A percentile compares a stretch with the other conserved stretches of the same genome.
Conservation (phyloP, 306 rosid genomes). For the Lathyrus aphaca region DNA sequence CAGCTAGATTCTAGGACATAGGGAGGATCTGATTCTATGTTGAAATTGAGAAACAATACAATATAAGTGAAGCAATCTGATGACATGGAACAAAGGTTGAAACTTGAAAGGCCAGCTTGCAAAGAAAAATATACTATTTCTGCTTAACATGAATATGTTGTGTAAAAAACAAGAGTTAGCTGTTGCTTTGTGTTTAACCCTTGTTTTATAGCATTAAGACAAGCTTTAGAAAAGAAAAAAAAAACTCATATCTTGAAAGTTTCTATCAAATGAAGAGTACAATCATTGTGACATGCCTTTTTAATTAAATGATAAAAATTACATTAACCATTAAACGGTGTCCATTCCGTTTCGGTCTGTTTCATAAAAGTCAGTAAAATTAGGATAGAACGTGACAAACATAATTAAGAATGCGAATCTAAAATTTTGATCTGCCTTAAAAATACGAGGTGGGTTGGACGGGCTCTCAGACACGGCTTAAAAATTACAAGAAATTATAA, state of each 20-base stretch:
- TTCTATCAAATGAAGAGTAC: conserved; percentile 32
- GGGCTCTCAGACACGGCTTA: too few species aligned
- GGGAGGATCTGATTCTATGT: conserved; percentile 3
- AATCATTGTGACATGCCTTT: conserved; percentile 46
- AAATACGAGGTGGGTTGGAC: too few species aligned
- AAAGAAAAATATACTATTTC: conserved; percentile 12
- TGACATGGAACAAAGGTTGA: conserved; percentile 8
- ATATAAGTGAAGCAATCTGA: conserved; percentile 28
- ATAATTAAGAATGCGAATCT: too few species aligned
- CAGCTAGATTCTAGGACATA: conserved; percentile 4
- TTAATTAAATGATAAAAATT: conserved; percentile 30
- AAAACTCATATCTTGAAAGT: conserved; percentile 49
- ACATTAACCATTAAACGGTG: too few species aligned
- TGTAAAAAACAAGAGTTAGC: conserved; percentile 21
- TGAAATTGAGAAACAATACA: conserved; percentile 27
- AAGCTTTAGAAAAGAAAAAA: conserved; percentile 17
- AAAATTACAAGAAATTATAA: too few species aligned
- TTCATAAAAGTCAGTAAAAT: too few species aligned
- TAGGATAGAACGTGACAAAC: too few species aligned
- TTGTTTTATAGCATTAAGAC: conserved; percentile 20
- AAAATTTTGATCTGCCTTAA: too few species aligned
- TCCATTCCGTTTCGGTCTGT: too few species aligned
- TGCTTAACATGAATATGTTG: background rate
- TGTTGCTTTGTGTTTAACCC: conserved; percentile 17
- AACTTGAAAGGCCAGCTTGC: conserved; percentile 27